Evolutionary conservation across 345 rosid genomes (phyloP), one percentile per base, ranked within the genome.

Genomic region (Erysimum cheiranthoides): DNA sequence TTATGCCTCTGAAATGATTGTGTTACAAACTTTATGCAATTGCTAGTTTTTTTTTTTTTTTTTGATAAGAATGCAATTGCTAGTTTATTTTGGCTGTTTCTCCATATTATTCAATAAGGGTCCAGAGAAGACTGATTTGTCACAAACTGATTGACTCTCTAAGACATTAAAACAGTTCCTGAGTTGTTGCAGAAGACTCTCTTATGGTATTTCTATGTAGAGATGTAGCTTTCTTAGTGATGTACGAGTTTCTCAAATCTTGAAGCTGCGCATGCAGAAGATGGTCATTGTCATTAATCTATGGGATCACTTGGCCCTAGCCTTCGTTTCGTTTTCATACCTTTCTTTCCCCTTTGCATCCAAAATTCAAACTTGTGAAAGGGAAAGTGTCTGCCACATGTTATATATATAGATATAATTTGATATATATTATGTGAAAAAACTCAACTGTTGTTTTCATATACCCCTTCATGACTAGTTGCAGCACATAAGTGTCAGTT

Each of bases 371-470:
- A 66, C 69, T 78, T 47, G 13, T 66, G 81, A 71, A 58, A 72
- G 12, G 34, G 73, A 78, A 71, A 66, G 68, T 78, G 77, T 78
- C 81, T 78, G 77, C 73, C 81, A 72, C 80, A 77, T 70, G 66
- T 53, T 38, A 10, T 5, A 21, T 21, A 21, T 21, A 21, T 21
- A 21, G 25, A 21, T 21, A 21, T 21, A 21, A 21, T 21, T 21
- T 0, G 27, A 10, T 56, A 13, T 67, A 27, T 51, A 35, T 5
- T 11, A 75, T 38, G 3, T 27, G 30, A 51, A 12, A n/a, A 38
- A 32, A 9, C 18, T 40, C 40, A 51, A 35, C 3, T 64, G 31
- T 45, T 65, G 11, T 71, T 65, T 78, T 78, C 49, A 66, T 30
- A 66, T 30, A 66, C 9, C 34, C 39, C 12, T 43, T 62, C 58